Evolutionary conservation across 2,329 filamentous ascomycete species (phyloP).

Genomic region (Cladosporium sp.): DNA sequence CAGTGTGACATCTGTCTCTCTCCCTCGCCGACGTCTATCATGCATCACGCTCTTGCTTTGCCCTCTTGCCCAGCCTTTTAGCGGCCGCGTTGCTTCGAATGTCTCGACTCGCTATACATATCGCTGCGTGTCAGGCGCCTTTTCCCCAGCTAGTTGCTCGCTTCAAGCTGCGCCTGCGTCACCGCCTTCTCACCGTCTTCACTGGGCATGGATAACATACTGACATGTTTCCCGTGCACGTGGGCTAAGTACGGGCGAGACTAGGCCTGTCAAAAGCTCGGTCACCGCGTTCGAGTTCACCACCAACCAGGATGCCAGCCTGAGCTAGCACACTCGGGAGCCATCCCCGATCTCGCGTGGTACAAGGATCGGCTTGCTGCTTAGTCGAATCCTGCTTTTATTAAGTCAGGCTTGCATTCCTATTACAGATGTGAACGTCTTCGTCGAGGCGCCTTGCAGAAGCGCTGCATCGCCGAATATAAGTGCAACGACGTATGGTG

Average conservation of each 20-base stretch:
- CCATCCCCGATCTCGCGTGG: constrained; percentile 5
- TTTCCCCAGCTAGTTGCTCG: neutral
- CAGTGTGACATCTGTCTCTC: neutral
- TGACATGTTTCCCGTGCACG: neutral
- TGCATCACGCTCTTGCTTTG: neutral
- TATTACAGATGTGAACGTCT: neutral
- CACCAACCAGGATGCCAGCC: neutral
- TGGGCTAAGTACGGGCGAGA: neutral
- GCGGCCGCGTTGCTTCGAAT: neutral
- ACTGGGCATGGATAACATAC: neutral
- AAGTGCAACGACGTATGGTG: neutral
- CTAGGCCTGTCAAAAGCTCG: constrained; percentile 1
- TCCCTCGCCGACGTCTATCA: neutral
- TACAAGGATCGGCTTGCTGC: neutral
- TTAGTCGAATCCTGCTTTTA: neutral
- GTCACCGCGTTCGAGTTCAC: neutral
- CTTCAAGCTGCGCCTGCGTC: neutral
- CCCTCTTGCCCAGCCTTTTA: neutral
- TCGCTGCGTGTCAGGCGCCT: neutral
- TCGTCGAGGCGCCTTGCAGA: neutral
- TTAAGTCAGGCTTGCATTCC: neutral
- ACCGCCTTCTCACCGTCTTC: constrained; percentile 4
- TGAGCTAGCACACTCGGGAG: neutral
- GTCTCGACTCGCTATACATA: neutral
- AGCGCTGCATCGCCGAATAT: neutral